phyloP scores from a whole-genome alignment of 1,284 basidiomycete genomes.

The Taiwanofungus camphoratus region DNA sequence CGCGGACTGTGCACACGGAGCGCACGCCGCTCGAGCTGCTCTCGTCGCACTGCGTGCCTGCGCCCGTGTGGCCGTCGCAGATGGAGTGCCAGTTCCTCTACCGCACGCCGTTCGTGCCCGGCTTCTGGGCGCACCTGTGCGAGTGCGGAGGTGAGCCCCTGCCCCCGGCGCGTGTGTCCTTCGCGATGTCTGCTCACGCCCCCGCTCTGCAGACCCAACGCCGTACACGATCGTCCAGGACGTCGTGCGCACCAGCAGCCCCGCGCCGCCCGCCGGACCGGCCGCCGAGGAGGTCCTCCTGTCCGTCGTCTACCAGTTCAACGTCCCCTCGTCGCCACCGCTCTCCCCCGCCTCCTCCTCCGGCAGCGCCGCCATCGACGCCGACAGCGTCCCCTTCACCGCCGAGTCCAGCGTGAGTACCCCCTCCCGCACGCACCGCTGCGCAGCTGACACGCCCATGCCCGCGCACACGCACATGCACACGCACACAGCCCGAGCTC shows the following conservation, averaged over 20 bases:
- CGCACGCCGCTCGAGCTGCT: conserved; percentile 36
- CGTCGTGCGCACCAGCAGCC: conserved; percentile 29
- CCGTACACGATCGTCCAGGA: conserved; percentile 51
- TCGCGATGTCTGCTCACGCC: conserved; percentile 1
- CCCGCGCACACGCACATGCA: background rate
- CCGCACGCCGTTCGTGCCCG: conserved; percentile 52
- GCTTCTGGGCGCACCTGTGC: conserved; percentile 54
- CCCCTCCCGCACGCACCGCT: background rate
- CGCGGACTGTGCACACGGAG: conserved; percentile 47
- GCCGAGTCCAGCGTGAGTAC: conserved; percentile 19
- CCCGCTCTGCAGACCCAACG: conserved; percentile 43
- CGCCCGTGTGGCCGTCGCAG: conserved; percentile 28
- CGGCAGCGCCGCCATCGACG: conserved; percentile 15
- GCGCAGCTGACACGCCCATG: background rate
- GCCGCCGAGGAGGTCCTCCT: conserved; percentile 19
- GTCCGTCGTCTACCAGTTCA: conserved; percentile 25
- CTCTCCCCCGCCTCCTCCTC: conserved; percentile 21
- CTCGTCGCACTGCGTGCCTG: conserved; percentile 21
- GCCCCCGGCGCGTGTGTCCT: background rate
- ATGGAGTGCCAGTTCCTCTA: conserved; percentile 41
- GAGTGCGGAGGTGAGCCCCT: conserved; percentile 40
- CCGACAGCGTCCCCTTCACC: conserved; percentile 20
- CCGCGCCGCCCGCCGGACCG: background rate
- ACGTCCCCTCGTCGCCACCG: conserved; percentile 20
- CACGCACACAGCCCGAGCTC: conserved; percentile 13